A percentile compares a stretch with the other conserved stretches of the same genome.
phyloP scores from a whole-genome alignment of 2,329 filamentous ascomycete species.

The Diaporthe velutina region DNA sequence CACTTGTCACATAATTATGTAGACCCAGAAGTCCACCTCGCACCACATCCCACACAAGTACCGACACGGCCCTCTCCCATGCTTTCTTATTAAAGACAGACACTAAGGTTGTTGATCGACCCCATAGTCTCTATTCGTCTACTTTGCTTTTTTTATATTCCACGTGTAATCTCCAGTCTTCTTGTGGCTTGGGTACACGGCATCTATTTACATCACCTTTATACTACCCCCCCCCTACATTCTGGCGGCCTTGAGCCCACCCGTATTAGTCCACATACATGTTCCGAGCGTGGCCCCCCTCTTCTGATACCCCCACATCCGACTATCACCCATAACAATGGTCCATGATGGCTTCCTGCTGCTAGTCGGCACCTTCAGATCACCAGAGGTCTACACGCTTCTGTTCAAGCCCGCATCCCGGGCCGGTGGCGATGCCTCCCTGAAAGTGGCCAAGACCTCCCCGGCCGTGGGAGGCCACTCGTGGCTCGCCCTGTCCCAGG shows the following conservation, averaged over 20 bases:
- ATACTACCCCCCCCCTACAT: neutral
- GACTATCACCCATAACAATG: conserved; percentile 1
- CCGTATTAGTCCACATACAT: conserved; percentile 26
- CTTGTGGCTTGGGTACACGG: neutral
- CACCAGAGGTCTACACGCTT: conserved; percentile 35
- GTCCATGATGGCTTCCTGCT: conserved; percentile 34
- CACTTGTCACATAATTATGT: conserved; percentile 12
- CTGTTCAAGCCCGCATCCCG: conserved; percentile 32
- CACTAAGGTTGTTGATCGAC: conserved; percentile 25
- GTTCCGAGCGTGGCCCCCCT: neutral
- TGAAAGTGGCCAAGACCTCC: conserved; percentile 35
- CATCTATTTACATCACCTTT: neutral
- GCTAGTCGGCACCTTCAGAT: conserved; percentile 38
- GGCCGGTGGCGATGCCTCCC: neutral
- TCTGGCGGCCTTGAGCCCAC: conserved; percentile 4
- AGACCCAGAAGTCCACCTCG: conserved; percentile 25
- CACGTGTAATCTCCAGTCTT: neutral
- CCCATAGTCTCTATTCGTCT: neutral
- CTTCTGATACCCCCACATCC: conserved; percentile 5
- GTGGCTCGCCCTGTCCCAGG: conserved; percentile 40
- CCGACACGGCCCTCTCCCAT: conserved; percentile 13
- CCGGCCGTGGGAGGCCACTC: conserved; percentile 39
- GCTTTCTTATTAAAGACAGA: conserved; percentile 1
- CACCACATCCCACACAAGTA: conserved; percentile 17
- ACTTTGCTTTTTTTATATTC: neutral